Conservation (phyloP, 441 rosid genomes). For the Pelargonium myrrhifolium region DNA sequence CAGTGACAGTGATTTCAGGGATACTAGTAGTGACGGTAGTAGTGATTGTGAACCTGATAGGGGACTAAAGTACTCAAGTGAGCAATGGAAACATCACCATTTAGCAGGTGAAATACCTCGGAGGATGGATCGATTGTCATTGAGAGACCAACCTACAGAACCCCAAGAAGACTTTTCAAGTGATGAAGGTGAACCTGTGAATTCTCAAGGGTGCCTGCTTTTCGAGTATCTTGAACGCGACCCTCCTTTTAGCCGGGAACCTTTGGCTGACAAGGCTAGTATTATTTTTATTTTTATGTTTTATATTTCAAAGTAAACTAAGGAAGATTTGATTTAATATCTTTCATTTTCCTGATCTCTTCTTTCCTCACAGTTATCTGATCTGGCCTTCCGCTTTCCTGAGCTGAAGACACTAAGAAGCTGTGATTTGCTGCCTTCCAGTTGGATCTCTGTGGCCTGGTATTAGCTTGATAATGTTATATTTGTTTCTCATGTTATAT, state of each 20-base stretch:
- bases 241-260: slow-evolving; percentile 66
- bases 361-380: slow-evolving; percentile 40
- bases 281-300: background rate
- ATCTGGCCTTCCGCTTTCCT: slow-evolving; percentile 52
- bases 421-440: slow-evolving; percentile 52
- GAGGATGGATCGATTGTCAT: slow-evolving; percentile 35
- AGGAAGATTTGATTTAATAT: background rate
- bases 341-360: background rate
- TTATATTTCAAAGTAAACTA: background rate
- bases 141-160: slow-evolving; percentile 28
- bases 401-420: slow-evolving; percentile 57
- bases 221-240: slow-evolving; percentile 67
- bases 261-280: slow-evolving; percentile 66
- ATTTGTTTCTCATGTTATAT: slow-evolving; percentile 7
- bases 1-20: slow-evolving; percentile 62
- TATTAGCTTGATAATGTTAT: slow-evolving; percentile 21
- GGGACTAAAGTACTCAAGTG: slow-evolving; percentile 27
- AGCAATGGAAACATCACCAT: slow-evolving; percentile 24
- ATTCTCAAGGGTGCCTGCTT: slow-evolving; percentile 39
- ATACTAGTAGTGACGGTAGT: slow-evolving; percentile 71
- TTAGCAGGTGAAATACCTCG: slow-evolving; percentile 24
- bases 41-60: slow-evolving; percentile 55
- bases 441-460: slow-evolving; percentile 91
- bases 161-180: slow-evolving; percentile 46
- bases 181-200: slow-evolving; percentile 51